A percentile compares a stretch with the other conserved stretches of the same genome.
Conservation (phyloP, 495 filamentous ascomycete species). For the Trichoderma reesei region DNA sequence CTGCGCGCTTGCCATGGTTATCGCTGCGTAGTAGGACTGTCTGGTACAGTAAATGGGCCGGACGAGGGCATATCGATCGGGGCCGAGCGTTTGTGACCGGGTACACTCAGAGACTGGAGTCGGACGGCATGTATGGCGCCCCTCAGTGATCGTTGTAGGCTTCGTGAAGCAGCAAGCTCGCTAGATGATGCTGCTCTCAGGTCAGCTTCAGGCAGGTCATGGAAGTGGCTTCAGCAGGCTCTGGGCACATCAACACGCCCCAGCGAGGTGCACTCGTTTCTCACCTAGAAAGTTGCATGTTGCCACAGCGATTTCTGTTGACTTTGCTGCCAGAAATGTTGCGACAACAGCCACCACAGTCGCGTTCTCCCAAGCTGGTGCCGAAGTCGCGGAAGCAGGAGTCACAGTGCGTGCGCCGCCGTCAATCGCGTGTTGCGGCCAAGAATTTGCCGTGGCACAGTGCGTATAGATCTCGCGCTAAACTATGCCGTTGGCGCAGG, state of each 20-base stretch:
- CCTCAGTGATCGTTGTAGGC: not conserved
- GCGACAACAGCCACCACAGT: constrained; percentile 5
- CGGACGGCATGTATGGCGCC: not conserved
- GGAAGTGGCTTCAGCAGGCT: no score
- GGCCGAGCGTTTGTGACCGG: not conserved
- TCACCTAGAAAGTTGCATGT: not conserved
- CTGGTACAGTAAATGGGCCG: not conserved
- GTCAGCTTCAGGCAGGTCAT: not conserved
- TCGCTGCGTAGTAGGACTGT: not conserved
- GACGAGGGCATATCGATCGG: not conserved
- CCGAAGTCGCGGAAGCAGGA: not conserved
- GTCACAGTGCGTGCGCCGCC: constrained; percentile 3
- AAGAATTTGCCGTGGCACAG: not conserved
- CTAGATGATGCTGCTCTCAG: not conserved
- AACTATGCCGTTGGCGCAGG: not conserved
- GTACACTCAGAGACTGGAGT: not conserved
- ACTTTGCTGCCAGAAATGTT: not conserved
- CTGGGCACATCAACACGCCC: not conserved
- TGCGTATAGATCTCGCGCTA: not conserved
- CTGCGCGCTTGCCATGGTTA: constrained; percentile 36
- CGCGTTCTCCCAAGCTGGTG: not conserved
- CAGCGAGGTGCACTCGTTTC: not conserved
- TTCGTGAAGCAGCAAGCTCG: not conserved
- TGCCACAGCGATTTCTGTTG: not conserved
- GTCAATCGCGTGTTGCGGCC: not conserved